These are phyloP conservation scores for Blumeriella jaapii DNA, from an alignment of 2,329 filamentous ascomycete species.

Conservation along the genomic window DNA sequence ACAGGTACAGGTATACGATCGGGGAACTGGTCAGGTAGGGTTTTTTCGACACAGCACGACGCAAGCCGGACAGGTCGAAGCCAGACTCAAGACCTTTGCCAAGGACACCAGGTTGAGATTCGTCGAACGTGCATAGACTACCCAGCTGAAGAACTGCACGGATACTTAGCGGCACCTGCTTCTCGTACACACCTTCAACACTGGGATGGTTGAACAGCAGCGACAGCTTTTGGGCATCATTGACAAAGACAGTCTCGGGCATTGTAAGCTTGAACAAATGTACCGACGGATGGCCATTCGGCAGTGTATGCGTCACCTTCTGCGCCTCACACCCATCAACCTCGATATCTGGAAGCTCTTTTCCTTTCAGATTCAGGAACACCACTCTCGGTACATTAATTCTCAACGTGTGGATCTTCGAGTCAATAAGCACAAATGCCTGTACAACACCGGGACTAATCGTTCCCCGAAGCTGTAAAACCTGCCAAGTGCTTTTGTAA, in stretches of 20 bases:
- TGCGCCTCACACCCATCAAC: slow-evolving; percentile 80
- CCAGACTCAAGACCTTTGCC: slow-evolving; percentile 88
- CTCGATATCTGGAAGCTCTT: slow-evolving; percentile 79
- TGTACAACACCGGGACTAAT: slow-evolving; percentile 77
- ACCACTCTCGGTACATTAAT: slow-evolving; percentile 81
- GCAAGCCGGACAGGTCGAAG: slow-evolving; percentile 73
- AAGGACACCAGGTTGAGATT: slow-evolving; percentile 77
- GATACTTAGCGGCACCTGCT: slow-evolving; percentile 75
- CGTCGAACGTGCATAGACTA: slow-evolving; percentile 86
- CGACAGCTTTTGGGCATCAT: slow-evolving; percentile 72
- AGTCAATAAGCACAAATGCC: slow-evolving; percentile 86
- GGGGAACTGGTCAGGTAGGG: slow-evolving; percentile 66
- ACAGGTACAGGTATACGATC: slow-evolving; percentile 80
- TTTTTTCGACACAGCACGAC: slow-evolving; percentile 52
- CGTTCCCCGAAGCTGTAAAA: slow-evolving; percentile 75
- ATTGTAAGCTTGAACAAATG: slow-evolving; percentile 93
- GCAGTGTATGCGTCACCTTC: slow-evolving; percentile 85
- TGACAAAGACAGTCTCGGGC: slow-evolving; percentile 76
- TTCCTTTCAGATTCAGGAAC: slow-evolving; percentile 82
- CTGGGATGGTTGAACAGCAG: slow-evolving; percentile 82
- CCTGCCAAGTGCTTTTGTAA: slow-evolving; percentile 89
- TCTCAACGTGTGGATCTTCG: slow-evolving; percentile 79
- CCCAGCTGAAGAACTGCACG: slow-evolving; percentile 83
- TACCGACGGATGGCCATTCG: slow-evolving; percentile 87
- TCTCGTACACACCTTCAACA: slow-evolving; percentile 96